Evolutionary conservation across 306 rosid genomes (phyloP).

Genomic region (Ziziphus jujuba): DNA sequence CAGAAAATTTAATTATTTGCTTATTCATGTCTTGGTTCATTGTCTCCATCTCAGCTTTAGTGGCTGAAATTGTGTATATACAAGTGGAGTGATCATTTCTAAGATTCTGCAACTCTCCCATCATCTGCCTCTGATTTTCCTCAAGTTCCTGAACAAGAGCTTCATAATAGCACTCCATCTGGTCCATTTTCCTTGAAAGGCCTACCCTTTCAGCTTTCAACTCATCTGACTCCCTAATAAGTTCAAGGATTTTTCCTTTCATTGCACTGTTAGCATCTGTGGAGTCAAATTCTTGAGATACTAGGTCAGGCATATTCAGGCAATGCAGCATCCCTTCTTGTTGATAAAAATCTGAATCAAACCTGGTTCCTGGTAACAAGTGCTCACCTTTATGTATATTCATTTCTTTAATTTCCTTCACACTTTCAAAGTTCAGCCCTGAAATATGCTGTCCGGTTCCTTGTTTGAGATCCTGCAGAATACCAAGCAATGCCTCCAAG

Average conservation of each 20-base stretch:
- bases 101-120: slow-evolving; percentile 92
- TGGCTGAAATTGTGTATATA: slow-evolving; percentile 76
- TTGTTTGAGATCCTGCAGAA: slow-evolving; percentile 69
- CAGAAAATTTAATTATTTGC: slow-evolving; percentile 59
- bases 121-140: slow-evolving; percentile 92
- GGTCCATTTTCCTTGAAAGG: slow-evolving; percentile 89
- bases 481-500: slow-evolving; percentile 58
- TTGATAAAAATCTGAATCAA: slow-evolving; percentile 64
- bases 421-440: slow-evolving; percentile 31
- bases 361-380: slow-evolving; percentile 57
- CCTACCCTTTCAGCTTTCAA: slow-evolving; percentile 78
- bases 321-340: slow-evolving; percentile 58
- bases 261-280: slow-evolving; percentile 64
- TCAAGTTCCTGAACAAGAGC: slow-evolving; percentile 97
- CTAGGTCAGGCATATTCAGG: slow-evolving; percentile 53
- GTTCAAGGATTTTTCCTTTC: slow-evolving; percentile 74
- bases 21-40: slow-evolving; percentile 80
- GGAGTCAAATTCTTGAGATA: slow-evolving; percentile 60
- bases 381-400: slow-evolving; percentile 46
- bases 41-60: slow-evolving; percentile 79
- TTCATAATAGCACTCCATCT: slow-evolving; percentile 99
- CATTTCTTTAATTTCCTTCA: slow-evolving; percentile 45
- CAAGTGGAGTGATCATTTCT: slow-evolving; percentile 89
- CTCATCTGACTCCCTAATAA: slow-evolving; percentile 75
- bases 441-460: slow-evolving; percentile 56